Percentiles rank a stretch among this genome's conserved stretches.
phyloP scores from a whole-genome alignment of 2,329 filamentous ascomycete species.

The Knufia petricola region DNA sequence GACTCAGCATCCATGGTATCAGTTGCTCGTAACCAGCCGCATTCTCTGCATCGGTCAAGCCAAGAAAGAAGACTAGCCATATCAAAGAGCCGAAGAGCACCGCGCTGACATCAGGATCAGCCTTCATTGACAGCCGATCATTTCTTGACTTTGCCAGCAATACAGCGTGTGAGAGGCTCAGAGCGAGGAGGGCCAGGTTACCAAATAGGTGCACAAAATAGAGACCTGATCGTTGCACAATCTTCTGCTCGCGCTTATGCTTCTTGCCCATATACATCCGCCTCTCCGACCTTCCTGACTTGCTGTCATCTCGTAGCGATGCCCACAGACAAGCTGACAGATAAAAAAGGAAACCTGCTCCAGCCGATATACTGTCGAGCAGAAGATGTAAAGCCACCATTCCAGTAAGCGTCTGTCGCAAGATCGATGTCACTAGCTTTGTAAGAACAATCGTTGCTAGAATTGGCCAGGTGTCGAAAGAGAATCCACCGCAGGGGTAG shows the following conservation, averaged over 20 bases:
- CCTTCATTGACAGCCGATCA: constrained; percentile 5
- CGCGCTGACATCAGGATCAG: constrained; percentile 13
- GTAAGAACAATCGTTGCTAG: too few relatives aligned
- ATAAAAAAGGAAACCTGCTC: constrained; percentile 6
- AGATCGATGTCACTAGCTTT: too few relatives aligned
- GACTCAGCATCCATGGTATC: constrained; percentile 4
- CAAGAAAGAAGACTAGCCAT: constrained; percentile 53
- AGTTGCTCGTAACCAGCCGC: constrained; percentile 45
- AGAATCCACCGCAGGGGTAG: too few relatives aligned
- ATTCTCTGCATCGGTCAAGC: constrained; percentile 42
- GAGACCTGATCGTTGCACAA: not conserved
- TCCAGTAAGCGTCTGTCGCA: too few relatives aligned
- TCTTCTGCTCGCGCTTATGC: constrained; percentile 1
- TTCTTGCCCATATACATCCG: not conserved
- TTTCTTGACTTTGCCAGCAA: constrained; percentile 2
- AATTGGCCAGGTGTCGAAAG: too few relatives aligned
- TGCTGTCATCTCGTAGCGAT: constrained; percentile 5
- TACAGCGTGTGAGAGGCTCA: constrained; percentile 3
- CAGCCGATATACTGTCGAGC: constrained; percentile 8
- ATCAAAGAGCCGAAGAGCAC: constrained; percentile 14
- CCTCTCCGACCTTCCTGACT: not conserved
- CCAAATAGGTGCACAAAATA: constrained; percentile 4
- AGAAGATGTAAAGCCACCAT: too few relatives aligned
- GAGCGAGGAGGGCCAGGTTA: not conserved
- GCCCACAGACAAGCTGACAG: not conserved